A percentile compares a stretch with the other conserved stretches of the same genome.
These are phyloP conservation scores for Penicillium sp. DNA, from an alignment of 2,329 filamentous ascomycete species.

Conservation along the genomic window DNA sequence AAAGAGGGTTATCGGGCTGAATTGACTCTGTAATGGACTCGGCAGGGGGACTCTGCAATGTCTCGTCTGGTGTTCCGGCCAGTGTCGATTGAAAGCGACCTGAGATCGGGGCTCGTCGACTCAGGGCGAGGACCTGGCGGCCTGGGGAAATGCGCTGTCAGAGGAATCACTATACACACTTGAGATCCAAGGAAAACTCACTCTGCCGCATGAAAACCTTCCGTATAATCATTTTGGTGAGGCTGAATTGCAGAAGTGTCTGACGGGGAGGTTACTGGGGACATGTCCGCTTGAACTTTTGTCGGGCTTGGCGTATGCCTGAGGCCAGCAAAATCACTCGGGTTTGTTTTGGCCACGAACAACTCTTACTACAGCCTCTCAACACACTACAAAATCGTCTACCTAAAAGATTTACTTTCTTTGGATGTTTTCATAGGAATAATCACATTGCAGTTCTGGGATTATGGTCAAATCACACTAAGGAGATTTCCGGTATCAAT, in stretches of 20 bases:
- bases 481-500: slow-evolving; percentile 15
- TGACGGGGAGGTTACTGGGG: slow-evolving; percentile 13
- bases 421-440: background rate
- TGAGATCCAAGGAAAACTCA: slow-evolving; percentile 22
- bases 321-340: slow-evolving; percentile 20
- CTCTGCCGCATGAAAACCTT: slow-evolving; percentile 43
- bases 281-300: slow-evolving; percentile 38
- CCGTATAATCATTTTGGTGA: slow-evolving; percentile 44
- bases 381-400: background rate
- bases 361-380: too few relatives aligned
- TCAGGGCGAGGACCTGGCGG: slow-evolving; percentile 39
- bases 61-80: slow-evolving; percentile 27
- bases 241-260: slow-evolving; percentile 18
- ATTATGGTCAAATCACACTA: slow-evolving; percentile 11
- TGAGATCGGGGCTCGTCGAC: slow-evolving; percentile 33
- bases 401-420: background rate
- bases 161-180: background rate
- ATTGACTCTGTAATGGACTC: background rate
- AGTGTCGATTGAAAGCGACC: slow-evolving; percentile 37
- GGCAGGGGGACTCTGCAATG: slow-evolving; percentile 19
- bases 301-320: slow-evolving; percentile 37
- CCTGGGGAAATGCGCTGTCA: slow-evolving; percentile 27
- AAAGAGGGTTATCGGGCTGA: slow-evolving; percentile 15
- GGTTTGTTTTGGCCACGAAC: slow-evolving; percentile 8
- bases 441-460: slow-evolving; percentile 14